Percentiles rank a stretch among this genome's conserved stretches.
Conservation (phyloP, 2,329 filamentous ascomycete species). For the Colletotrichum truncatum region DNA sequence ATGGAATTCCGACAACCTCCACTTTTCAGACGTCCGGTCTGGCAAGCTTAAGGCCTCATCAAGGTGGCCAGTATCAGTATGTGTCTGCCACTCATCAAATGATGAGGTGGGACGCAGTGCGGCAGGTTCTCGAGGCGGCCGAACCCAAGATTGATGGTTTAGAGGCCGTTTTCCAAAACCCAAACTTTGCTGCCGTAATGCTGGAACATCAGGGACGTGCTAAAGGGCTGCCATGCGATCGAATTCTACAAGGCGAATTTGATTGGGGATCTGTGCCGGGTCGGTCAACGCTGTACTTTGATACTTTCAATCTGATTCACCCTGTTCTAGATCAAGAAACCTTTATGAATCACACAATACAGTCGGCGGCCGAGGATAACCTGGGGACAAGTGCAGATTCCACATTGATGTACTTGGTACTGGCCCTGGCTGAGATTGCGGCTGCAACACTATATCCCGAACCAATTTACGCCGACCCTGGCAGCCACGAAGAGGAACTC, state of each 20-base stretch:
- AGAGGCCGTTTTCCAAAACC: slow-evolving; percentile 5
- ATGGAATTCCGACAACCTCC: slow-evolving; percentile 24
- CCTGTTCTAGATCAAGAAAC: slow-evolving; percentile 66
- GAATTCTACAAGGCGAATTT: not conserved
- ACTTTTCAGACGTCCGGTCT: slow-evolving; percentile 29
- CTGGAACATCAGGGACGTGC: slow-evolving; percentile 16
- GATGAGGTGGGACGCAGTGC: slow-evolving; percentile 28
- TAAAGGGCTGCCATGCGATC: not conserved
- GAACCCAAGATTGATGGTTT: slow-evolving; percentile 12
- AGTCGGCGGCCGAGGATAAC: slow-evolving; percentile 54
- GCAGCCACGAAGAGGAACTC: slow-evolving; percentile 40
- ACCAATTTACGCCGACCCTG: too few relatives aligned
- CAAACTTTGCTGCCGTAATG: slow-evolving; percentile 10
- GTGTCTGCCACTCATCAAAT: slow-evolving; percentile 22
- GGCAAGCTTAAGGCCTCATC: not conserved
- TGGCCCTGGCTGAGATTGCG: slow-evolving; percentile 68
- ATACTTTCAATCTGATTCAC: slow-evolving; percentile 66
- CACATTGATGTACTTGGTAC: slow-evolving; percentile 64
- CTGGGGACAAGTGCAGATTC: slow-evolving; percentile 56
- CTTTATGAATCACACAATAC: slow-evolving; percentile 59
- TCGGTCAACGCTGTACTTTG: slow-evolving; percentile 65
- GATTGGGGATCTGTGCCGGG: slow-evolving; percentile 54
- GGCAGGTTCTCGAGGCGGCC: slow-evolving; percentile 22
- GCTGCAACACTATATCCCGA: too few relatives aligned
- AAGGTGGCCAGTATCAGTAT: slow-evolving; percentile 10